Evolutionary conservation across 2,329 filamentous ascomycete species (phyloP), one percentile per base, ranked within the genome.

Genomic region (Xylariales sp.): DNA sequence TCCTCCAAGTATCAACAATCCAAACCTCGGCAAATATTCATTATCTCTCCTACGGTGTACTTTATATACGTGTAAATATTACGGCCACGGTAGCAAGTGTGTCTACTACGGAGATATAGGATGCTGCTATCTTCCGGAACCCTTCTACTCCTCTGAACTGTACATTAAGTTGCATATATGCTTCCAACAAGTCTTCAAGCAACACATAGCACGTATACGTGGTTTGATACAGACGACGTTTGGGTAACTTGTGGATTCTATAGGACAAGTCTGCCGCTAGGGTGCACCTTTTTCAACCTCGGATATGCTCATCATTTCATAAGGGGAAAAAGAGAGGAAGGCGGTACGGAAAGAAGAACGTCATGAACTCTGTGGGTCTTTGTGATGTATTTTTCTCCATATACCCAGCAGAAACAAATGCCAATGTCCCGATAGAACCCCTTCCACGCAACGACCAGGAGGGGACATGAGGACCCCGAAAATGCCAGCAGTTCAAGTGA

Each of bases 381-480:
- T 45, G 49, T 56, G 50, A 53, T 52, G n/a, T n/a, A n/a, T n/a
- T n/a, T n/a, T 47, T 53, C 48, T 46, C 50, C 52, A 52, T 54
- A 54, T 57, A 55, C 55, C 57, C 61, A 66, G 65, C 56, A 56
- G 53, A 63, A 62, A 65, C 61, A 62, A 61, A 56, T 43, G 54
- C 57, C n/a, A 55, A 32, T 57, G 57, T 65, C 65, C 62, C 69
- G 62, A 66, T 65, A 65, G 52, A 59, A 44, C 54, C 55, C 34
- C 57, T 56, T 57, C 59, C 53, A 55, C 57, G 55, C 55, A 62
- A 63, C 56, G 58, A 66, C 62, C 61, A 60, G 60, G 55, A 59
- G 57, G 59, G 61, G 54, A 57, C 56, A 19, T 30, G 25, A 34
- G 24, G 21, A 42, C 28, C 19, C 36, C 42, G 34, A 37, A 51